phyloP scores from a whole-genome alignment of 768 basidiomycete genomes.

The Calocybe gangraenosa region DNA sequence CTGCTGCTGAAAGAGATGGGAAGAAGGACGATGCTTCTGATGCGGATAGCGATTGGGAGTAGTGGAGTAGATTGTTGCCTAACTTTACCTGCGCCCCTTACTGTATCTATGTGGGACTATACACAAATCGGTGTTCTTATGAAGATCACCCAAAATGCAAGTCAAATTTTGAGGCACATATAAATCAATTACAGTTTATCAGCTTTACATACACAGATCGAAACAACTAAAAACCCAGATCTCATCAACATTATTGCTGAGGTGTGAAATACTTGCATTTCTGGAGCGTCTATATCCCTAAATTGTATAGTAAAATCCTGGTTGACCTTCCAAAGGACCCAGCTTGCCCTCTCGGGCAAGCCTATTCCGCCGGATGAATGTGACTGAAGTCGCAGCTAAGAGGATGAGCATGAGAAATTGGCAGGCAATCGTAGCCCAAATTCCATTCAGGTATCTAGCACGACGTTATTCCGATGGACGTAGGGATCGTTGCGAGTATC shows the following conservation, averaged over 20 bases:
- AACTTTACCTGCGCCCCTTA: too few relatives aligned
- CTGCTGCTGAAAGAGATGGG: conserved; percentile 11
- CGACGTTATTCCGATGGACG: background rate
- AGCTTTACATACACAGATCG: too few relatives aligned
- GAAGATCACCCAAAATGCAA: too few relatives aligned
- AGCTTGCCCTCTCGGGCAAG: conserved; percentile 27
- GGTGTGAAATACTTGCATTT: too few relatives aligned
- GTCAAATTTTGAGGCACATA: too few relatives aligned
- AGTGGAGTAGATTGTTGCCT: background rate
- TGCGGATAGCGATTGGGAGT: conserved; percentile 68
- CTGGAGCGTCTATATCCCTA: conserved; percentile 10
- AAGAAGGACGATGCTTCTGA: conserved; percentile 35
- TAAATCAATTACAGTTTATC: too few relatives aligned
- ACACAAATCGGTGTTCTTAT: too few relatives aligned
- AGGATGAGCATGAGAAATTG: conserved; percentile 29
- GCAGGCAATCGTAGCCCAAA: conserved; percentile 33
- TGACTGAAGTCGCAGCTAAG: conserved; percentile 22
- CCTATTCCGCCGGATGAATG: conserved; percentile 26
- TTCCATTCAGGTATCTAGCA: conserved; percentile 21
- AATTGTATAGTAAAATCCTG: conserved; percentile 37
- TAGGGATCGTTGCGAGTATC: background rate
- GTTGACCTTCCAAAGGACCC: conserved; percentile 28
- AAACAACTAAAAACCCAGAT: too few relatives aligned
- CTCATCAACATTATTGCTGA: too few relatives aligned
- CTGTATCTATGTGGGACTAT: too few relatives aligned